These are phyloP conservation scores for Termitomyces sp. DNA, from an alignment of 768 basidiomycete species.

Conservation along the genomic window DNA sequence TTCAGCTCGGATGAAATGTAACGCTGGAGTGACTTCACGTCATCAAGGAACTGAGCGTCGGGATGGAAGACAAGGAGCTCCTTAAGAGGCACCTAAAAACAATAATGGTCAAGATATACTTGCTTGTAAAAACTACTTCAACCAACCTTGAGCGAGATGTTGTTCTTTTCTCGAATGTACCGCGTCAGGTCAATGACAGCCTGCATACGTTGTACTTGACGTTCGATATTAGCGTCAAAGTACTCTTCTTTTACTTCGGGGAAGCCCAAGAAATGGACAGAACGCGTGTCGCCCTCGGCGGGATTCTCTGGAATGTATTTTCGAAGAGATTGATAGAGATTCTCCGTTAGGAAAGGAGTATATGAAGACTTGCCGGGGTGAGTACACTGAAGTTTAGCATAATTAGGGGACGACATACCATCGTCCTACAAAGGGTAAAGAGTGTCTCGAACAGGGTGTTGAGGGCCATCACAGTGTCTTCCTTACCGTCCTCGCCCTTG, in stretches of 20 bases:
- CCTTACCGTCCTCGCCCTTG: slow-evolving; percentile 90
- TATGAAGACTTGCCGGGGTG: slow-evolving; percentile 76
- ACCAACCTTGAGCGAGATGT: slow-evolving; percentile 81
- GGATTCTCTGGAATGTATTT: slow-evolving; percentile 80
- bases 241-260: slow-evolving; percentile 92
- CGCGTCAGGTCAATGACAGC: slow-evolving; percentile 90
- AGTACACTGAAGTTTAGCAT: not conserved
- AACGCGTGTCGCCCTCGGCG: slow-evolving; percentile 72
- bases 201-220: slow-evolving; percentile 93
- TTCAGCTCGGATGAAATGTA: slow-evolving; percentile 96
- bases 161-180: slow-evolving; percentile 82
- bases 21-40: slow-evolving; percentile 76
- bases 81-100: slow-evolving; percentile 78
- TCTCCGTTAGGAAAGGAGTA: slow-evolving; percentile 97
- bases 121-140: not conserved
- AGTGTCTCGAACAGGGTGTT: slow-evolving; percentile 96
- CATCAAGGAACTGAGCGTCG: slow-evolving; percentile 75
- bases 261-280: slow-evolving; percentile 93
- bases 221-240: slow-evolving; percentile 89
- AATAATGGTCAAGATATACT: not conserved
- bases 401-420: slow-evolving; percentile 48
- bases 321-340: slow-evolving; percentile 86
- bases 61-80: slow-evolving; percentile 94
- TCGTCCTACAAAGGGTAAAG: slow-evolving; percentile 90
- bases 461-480: slow-evolving; percentile 82